A percentile compares a stretch with the other conserved stretches of the same genome.
phyloP scores from a whole-genome alignment of 176 grass and related monocot species.

The Musa troglodytarum region DNA sequence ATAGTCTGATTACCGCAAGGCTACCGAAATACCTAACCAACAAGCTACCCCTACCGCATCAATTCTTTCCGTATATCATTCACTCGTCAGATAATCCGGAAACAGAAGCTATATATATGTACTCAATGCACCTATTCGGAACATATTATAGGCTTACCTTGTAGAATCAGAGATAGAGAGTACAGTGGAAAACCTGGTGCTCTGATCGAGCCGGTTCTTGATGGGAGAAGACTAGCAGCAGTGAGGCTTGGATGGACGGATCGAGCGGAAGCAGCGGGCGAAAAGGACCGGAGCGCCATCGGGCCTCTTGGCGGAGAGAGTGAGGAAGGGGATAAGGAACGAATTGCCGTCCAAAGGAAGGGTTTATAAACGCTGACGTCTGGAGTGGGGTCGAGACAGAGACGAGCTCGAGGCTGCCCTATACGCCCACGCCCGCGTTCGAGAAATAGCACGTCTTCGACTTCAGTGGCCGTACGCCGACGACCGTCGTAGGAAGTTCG shows the following conservation, averaged over 20 bases:
- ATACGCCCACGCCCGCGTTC: too few relatives aligned
- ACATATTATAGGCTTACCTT: not conserved
- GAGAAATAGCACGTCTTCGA: too few relatives aligned
- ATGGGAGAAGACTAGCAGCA: slow-evolving; percentile 16
- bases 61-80: not conserved
- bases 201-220: slow-evolving; percentile 10
- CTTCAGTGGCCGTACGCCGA: too few relatives aligned
- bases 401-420: too few relatives aligned
- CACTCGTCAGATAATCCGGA: not conserved
- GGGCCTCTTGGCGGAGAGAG: too few relatives aligned
- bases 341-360: too few relatives aligned
- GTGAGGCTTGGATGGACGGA: slow-evolving; percentile 6
- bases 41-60: not conserved
- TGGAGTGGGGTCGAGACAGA: too few relatives aligned
- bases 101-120: not conserved
- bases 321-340: too few relatives aligned
- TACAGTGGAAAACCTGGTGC: not conserved
- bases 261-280: slow-evolving; percentile 33
- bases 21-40: too few relatives aligned
- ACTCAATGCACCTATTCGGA: not conserved
- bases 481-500: too few relatives aligned
- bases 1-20: too few relatives aligned
- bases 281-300: slow-evolving; percentile 52
- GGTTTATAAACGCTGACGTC: too few relatives aligned
- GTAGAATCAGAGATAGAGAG: not conserved